phyloP scores from a whole-genome alignment of 257 asterid genomes.

The Verbena officinalis region DNA sequence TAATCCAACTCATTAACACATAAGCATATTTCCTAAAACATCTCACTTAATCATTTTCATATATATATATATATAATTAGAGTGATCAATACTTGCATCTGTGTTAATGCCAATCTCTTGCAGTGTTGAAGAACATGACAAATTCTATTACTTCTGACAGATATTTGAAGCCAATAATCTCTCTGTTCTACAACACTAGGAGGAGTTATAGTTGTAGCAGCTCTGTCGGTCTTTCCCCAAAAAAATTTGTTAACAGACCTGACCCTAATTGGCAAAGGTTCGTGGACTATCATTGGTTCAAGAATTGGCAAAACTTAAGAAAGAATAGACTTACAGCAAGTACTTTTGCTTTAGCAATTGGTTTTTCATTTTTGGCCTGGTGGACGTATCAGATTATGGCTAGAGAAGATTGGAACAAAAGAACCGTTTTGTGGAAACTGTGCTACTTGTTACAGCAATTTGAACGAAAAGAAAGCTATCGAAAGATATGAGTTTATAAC shows the following conservation, averaged over 20 bases:
- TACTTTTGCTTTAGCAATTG: constrained; percentile 75
- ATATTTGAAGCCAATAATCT: constrained; percentile 26
- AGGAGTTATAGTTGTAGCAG: constrained; percentile 36
- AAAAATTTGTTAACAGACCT: constrained; percentile 12
- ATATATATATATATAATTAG: no score
- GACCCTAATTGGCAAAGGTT: constrained; percentile 49
- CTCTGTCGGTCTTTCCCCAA: no score
- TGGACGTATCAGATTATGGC: constrained; percentile 78
- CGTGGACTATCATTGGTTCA: constrained; percentile 67
- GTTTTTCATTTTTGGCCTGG: constrained; percentile 78
- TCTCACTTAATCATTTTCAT: no score
- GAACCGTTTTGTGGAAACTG: constrained; percentile 73
- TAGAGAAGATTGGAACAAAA: constrained; percentile 78
- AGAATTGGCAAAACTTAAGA: constrained; percentile 87
- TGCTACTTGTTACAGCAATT: constrained; percentile 81
- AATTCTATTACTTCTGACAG: constrained; percentile 32
- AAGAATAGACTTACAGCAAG: constrained; percentile 81
- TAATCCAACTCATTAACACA: no score
- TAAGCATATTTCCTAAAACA: no score
- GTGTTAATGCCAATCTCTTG: no score
- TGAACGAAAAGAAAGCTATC: constrained; percentile 76
- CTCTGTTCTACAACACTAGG: constrained; percentile 24
- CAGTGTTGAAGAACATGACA: background rate
- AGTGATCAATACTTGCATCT: no score
- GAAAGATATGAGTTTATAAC: constrained; percentile 69